These are phyloP conservation scores for Raddia guianensis DNA, from an alignment of 176 grass and related monocot species.

Conservation along the genomic window DNA sequence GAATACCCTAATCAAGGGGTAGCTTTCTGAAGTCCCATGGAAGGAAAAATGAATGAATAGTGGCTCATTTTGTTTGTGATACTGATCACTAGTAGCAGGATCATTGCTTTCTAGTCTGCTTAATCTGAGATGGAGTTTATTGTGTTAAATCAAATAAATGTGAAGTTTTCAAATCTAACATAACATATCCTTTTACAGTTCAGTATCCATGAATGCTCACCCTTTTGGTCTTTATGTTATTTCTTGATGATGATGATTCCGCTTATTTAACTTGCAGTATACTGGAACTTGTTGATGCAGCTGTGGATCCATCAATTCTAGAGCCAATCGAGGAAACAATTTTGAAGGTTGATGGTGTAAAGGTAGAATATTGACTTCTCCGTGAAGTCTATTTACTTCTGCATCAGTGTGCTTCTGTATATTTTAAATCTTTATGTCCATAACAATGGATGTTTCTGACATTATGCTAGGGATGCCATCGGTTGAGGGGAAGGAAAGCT, in stretches of 20 bases:
- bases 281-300: slow-evolving; percentile 91
- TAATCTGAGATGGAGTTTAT: slow-evolving; percentile 17
- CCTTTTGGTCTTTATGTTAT: slow-evolving; percentile 24
- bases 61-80: slow-evolving; percentile 14
- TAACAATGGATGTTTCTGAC: slow-evolving; percentile 20
- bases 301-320: slow-evolving; percentile 67
- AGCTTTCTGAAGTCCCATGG: slow-evolving; percentile 24
- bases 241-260: slow-evolving; percentile 12
- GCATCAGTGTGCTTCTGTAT: background rate
- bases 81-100: background rate
- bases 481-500: slow-evolving; percentile 94
- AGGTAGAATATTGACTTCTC: slow-evolving; percentile 56
- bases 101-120: background rate
- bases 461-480: slow-evolving; percentile 76
- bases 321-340: slow-evolving; percentile 86
- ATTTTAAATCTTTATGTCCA: background rate
- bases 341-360: slow-evolving; percentile 88
- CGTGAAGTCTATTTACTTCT: slow-evolving; percentile 12
- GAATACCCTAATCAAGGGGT: slow-evolving; percentile 4
- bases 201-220: slow-evolving; percentile 9
- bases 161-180: background rate
- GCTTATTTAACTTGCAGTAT: slow-evolving; percentile 51
- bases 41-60: slow-evolving; percentile 16
- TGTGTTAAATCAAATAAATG: background rate
- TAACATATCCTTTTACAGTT: background rate